Evolutionary conservation across 1,284 basidiomycete species (phyloP).

Genomic region (Cystobasidium pallidum): DNA sequence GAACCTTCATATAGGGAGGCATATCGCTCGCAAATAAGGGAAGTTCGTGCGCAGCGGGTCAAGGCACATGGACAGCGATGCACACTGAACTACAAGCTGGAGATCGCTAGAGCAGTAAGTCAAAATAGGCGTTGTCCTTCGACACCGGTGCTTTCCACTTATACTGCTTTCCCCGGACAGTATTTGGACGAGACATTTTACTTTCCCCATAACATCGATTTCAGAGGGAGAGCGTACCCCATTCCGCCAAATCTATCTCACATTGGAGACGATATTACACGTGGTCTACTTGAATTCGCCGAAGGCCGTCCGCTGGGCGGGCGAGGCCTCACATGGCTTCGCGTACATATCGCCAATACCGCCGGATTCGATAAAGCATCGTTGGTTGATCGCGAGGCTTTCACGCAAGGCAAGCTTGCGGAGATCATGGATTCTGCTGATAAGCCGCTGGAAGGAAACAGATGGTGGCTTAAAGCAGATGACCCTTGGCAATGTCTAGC

Average conservation of each 20-base stretch:
- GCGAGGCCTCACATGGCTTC: conserved; percentile 80
- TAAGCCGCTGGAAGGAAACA: conserved; percentile 66
- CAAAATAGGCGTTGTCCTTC: not conserved
- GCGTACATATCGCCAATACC: conserved; percentile 90
- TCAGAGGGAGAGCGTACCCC: conserved; percentile 95
- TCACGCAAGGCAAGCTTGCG: conserved; percentile 72
- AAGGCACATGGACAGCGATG: conserved; percentile 89
- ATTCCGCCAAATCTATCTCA: conserved; percentile 95
- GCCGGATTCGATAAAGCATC: conserved; percentile 94
- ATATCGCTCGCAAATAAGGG: conserved; percentile 67
- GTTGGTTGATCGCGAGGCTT: conserved; percentile 85
- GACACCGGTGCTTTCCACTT: conserved; percentile 1
- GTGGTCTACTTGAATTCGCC: conserved; percentile 84
- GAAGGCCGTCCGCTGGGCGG: conserved; percentile 78
- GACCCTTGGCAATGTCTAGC: conserved; percentile 98
- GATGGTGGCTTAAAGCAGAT: conserved; percentile 66
- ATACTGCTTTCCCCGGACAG: conserved; percentile 56
- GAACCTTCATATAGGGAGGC: conserved; percentile 69
- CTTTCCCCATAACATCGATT: conserved; percentile 96
- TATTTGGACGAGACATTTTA: conserved; percentile 87
- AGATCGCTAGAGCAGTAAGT: conserved; percentile 87
- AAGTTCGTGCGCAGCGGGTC: conserved; percentile 67
- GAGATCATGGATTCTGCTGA: conserved; percentile 83
- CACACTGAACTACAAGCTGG: conserved; percentile 94
- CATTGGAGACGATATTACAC: conserved; percentile 91